Percentiles rank a stretch among this genome's conserved stretches.
Conservation (phyloP, 2,329 filamentous ascomycete species). For the Hirsutella rhossiliensis region DNA sequence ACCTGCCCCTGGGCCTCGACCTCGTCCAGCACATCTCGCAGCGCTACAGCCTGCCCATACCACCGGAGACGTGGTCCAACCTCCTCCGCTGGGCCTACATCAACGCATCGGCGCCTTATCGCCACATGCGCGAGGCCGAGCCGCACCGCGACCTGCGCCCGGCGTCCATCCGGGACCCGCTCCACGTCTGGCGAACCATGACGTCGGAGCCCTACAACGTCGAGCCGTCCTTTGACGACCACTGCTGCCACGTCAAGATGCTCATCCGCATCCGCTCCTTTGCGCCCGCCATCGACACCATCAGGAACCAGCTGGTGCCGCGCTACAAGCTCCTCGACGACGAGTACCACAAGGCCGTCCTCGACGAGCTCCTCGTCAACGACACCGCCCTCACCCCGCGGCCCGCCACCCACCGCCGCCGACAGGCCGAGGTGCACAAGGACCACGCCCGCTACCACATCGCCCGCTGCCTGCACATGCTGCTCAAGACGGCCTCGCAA, state of each 20-base stretch:
- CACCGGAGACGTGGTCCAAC: conserved; percentile 48
- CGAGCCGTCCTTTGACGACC: conserved; percentile 43
- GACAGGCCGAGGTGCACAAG: conserved; percentile 15
- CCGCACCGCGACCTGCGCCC: conserved; percentile 10
- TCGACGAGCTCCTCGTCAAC: conserved; percentile 20
- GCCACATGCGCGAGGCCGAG: conserved; percentile 21
- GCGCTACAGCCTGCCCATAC: conserved; percentile 45
- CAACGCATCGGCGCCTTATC: conserved; percentile 27
- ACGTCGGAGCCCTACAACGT: conserved; percentile 43
- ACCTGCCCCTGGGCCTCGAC: conserved; percentile 44
- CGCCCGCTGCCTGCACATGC: conserved; percentile 11
- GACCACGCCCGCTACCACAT: conserved; percentile 21
- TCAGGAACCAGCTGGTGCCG: conserved; percentile 28
- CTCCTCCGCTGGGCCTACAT: conserved; percentile 57
- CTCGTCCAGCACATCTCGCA: conserved; percentile 51
- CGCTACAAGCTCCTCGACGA: conserved; percentile 16
- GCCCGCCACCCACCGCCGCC: conserved; percentile 12
- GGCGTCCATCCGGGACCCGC: conserved; percentile 22
- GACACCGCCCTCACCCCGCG: conserved; percentile 7
- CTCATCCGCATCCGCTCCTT: conserved; percentile 19
- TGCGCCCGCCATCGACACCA: conserved; percentile 20
- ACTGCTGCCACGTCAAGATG: conserved; percentile 29
- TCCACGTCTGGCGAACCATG: conserved; percentile 47
- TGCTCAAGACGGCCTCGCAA: conserved; percentile 14
- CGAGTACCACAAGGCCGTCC: conserved; percentile 14